Conservation (phyloP, 257 asterid species). For the Jasminum sambac region DNA sequence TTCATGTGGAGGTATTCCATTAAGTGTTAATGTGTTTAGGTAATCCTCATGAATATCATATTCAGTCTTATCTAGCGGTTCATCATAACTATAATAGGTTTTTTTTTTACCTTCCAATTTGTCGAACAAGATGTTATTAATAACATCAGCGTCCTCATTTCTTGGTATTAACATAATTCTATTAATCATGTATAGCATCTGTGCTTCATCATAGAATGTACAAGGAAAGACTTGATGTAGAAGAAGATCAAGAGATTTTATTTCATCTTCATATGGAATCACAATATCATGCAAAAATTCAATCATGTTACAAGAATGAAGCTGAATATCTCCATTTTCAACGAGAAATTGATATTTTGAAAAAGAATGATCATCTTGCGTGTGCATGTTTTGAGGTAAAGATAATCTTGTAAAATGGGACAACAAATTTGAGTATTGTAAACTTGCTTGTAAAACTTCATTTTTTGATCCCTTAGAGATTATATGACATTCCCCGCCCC, state of each 20-base stretch:
- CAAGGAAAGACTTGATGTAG: neutral
- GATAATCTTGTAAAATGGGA: too few species aligned
- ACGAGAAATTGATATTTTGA: neutral
- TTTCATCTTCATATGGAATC: neutral
- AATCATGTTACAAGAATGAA: neutral
- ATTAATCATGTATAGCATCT: neutral
- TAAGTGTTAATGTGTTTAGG: neutral
- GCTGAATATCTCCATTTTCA: neutral
- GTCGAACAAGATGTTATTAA: neutral
- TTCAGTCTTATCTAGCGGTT: neutral
- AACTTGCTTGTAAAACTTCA: neutral
- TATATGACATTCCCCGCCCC: too few species aligned
- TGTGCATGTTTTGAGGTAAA: neutral
- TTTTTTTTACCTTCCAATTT: neutral
- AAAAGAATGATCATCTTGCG: too few species aligned
- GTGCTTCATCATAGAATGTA: fast-evolving
- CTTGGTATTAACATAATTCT: neutral
- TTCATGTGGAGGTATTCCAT: neutral
- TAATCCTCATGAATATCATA: neutral
- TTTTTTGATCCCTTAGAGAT: neutral
- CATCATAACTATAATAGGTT: neutral
- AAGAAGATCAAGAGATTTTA: neutral
- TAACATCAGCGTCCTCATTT: neutral
- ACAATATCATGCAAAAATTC: neutral
- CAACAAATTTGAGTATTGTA: neutral